Base-by-base conservation (phyloP, 2,329 filamentous ascomycete species). In the Ceratocystis eucalypticola region DNA sequence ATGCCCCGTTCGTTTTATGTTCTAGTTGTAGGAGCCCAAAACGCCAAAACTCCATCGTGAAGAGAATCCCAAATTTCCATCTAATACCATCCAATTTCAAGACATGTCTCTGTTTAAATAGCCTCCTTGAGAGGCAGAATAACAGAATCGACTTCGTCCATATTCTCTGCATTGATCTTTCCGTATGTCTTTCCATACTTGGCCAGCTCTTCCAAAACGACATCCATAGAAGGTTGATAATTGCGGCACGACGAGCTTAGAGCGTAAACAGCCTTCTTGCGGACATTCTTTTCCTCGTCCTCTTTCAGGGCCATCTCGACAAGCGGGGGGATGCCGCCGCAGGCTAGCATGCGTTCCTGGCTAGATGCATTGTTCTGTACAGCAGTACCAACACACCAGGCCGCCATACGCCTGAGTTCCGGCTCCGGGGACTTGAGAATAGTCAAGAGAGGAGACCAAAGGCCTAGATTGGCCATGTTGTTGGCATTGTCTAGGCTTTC, bases 401-500 rank as follows among this genome's bases (percentile, higher is more conserved):
- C 91, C 2, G 93, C 92, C 83, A 91, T 91, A 71, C 81, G 85
- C 70, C 92, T 81, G 72, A 96, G 79, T 69, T 94, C 88, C 5
- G 80, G 74, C 72, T 94, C 87, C 10, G 82, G 80, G 72, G 86
- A 81, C 62, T 80, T 79, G 15, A 99, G 80, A 69, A 88, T 84
- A 7, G 80, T 76, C 10, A 96, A 79, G 48, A 99, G 79, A 8
- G 90, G 90, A 10, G 83, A 82, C 94, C 94, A 99, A 41, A 97
- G 80, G 5, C 82, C 82, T 22, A 96, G 78, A 33, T 83, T 83
- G 70, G 86, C 86, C 71, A 99, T 83, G 77, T 96, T 95, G 80
- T 97, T 99, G 67, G 94, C 93, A 75, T 99, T 99, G 80, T 99
- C 94, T 71, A 97, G 85, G 69, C 84, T 86, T 79, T 96, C 91